Evolutionary conservation across 2,329 filamentous ascomycete species (phyloP).

Genomic region (Alternaria conjuncta): DNA sequence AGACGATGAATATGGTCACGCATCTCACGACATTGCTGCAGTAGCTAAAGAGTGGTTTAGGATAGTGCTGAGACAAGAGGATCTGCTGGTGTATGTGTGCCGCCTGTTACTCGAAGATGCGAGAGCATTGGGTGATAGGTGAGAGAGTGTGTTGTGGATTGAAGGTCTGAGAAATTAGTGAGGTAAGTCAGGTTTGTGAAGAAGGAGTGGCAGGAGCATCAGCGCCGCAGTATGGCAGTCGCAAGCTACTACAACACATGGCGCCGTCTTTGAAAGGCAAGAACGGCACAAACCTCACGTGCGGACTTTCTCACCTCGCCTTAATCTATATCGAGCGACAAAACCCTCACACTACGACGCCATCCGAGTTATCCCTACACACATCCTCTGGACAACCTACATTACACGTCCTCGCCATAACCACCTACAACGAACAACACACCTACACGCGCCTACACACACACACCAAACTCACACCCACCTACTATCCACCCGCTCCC

Average conservation of each 20-base stretch:
- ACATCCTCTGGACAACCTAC: not conserved
- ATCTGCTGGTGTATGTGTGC: too few relatives aligned
- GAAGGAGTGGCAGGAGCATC: not conserved
- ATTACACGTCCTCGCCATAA: not conserved
- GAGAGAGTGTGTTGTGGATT: not conserved
- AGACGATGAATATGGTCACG: slow-evolving; percentile 52
- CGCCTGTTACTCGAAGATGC: too few relatives aligned
- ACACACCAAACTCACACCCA: not conserved
- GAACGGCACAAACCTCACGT: not conserved
- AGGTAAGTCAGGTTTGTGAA: not conserved
- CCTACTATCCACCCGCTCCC: not conserved
- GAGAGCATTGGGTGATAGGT: not conserved
- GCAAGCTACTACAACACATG: not conserved
- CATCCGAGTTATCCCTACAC: not conserved
- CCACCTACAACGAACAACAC: not conserved
- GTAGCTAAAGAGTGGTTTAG: too few relatives aligned
- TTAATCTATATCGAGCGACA: not conserved
- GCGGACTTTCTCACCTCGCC: not conserved
- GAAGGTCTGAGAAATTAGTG: not conserved
- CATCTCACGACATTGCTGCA: too few relatives aligned
- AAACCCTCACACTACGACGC: too few relatives aligned
- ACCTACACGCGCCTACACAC: not conserved
- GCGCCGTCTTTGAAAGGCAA: not conserved
- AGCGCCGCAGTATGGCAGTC: not conserved
- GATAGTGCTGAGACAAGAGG: too few relatives aligned